Percentiles rank a stretch among this genome's conserved stretches.
These are phyloP conservation scores for Cordyceps militaris DNA, from an alignment of 2,329 filamentous ascomycete species.

Conservation along the genomic window DNA sequence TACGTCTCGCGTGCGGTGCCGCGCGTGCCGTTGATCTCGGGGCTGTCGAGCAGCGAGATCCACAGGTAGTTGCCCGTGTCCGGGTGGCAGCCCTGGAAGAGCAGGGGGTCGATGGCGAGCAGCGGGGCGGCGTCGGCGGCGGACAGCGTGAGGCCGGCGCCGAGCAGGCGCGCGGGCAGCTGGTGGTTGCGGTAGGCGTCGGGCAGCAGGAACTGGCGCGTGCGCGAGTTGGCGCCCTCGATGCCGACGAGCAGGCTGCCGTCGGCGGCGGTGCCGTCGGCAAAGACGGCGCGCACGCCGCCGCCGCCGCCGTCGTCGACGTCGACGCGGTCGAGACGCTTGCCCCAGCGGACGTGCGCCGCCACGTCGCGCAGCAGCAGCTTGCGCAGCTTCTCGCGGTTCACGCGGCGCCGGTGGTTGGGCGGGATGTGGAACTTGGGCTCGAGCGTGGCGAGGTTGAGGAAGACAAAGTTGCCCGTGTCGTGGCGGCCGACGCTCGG, in stretches of 20 bases:
- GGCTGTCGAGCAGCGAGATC: constrained; percentile 39
- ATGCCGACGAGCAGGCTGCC: constrained; percentile 33
- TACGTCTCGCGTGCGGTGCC: constrained; percentile 28
- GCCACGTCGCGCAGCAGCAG: constrained; percentile 24
- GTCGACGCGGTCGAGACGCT: constrained; percentile 24
- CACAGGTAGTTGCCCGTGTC: constrained; percentile 43
- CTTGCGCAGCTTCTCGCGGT: constrained; percentile 28
- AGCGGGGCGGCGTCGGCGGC: constrained; percentile 32
- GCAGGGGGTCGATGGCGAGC: constrained; percentile 43
- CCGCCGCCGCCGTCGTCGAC: constrained; percentile 13
- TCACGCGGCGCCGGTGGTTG: constrained; percentile 28
- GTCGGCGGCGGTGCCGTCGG: constrained; percentile 25
- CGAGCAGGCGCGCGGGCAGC: constrained; percentile 32
- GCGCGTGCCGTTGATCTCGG: constrained; percentile 27
- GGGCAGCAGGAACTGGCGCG: constrained; percentile 28
- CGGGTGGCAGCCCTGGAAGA: constrained; percentile 48
- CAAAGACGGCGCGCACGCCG: constrained; percentile 22
- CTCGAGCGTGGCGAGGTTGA: constrained; percentile 32
- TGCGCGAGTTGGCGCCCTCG: constrained; percentile 32
- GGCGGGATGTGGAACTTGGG: constrained; percentile 33
- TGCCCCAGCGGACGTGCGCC: constrained; percentile 26
- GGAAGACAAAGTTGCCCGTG: constrained; percentile 32
- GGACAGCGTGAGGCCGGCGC: constrained; percentile 30
- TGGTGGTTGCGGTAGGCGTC: constrained; percentile 25
- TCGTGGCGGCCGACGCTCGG: constrained; percentile 33